Evolutionary conservation across 1,284 basidiomycete species (phyloP).

Genomic region (Retiboletus flavoniger): DNA sequence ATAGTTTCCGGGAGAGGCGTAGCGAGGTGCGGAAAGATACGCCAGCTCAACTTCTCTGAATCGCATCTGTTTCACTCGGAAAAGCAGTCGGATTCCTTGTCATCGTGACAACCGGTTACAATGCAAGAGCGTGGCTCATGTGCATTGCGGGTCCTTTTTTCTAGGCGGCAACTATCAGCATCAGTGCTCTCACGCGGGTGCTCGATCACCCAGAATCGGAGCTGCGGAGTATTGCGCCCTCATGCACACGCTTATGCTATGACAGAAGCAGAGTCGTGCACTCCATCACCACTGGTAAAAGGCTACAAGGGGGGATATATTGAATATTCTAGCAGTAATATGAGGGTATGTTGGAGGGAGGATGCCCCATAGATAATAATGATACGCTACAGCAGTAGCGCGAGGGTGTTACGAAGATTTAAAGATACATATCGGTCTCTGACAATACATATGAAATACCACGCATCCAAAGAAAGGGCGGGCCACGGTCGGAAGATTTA

Average conservation of each 20-base stretch:
- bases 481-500: conserved; percentile 17
- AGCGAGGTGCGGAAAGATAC: conserved; percentile 22
- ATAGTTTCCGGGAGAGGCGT: conserved; percentile 20
- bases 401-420: conserved; percentile 18
- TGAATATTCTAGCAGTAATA: conserved; percentile 15
- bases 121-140: conserved; percentile 1
- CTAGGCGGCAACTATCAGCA: not conserved
- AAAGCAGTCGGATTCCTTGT: conserved; percentile 5
- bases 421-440: conserved; percentile 29
- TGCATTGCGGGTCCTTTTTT: not conserved
- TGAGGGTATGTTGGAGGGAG: conserved; percentile 11
- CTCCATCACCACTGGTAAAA: not conserved
- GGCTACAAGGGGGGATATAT: conserved; percentile 27
- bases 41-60: conserved; percentile 7
- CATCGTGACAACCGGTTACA: conserved; percentile 19
- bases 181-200: conserved; percentile 11
- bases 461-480: conserved; percentile 7
- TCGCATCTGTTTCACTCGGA: conserved; percentile 25
- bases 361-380: conserved; percentile 19
- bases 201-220: not conserved
- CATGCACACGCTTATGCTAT: not conserved
- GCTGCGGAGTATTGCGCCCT: conserved; percentile 1
- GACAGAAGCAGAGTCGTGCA: not conserved
- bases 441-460: conserved; percentile 28
- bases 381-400: conserved; percentile 14